These are phyloP conservation scores for Parietaria judaica DNA, from an alignment of 306 rosid species.

Conservation along the genomic window DNA sequence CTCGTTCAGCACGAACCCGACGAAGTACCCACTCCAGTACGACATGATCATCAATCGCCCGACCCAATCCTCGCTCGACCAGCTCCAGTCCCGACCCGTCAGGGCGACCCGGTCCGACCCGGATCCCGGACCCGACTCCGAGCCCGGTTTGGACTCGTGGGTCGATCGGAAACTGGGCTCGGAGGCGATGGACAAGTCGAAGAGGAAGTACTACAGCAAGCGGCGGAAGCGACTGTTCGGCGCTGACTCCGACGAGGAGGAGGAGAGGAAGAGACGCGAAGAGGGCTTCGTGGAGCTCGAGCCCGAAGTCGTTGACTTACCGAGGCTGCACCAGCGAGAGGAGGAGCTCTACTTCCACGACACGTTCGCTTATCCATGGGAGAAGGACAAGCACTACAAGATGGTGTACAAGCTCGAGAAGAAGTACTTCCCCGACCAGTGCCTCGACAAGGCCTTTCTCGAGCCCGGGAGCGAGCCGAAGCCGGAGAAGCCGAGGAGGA, in stretches of 20 bases:
- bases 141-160: conserved; percentile 43
- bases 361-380: conserved; percentile 78
- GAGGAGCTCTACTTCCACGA: conserved; percentile 79
- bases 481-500: conserved; percentile 23
- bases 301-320: conserved; percentile 77
- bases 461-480: conserved; percentile 46
- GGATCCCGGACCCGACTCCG: conserved; percentile 26
- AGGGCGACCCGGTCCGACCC: conserved; percentile 15
- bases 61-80: conserved; percentile 30
- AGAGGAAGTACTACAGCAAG: conserved; percentile 70
- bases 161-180: conserved; percentile 45
- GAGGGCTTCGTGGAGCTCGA: conserved; percentile 60
- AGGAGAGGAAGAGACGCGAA: conserved; percentile 19
- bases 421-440: conserved; percentile 72
- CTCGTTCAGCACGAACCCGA: conserved; percentile 36
- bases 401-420: conserved; percentile 93
- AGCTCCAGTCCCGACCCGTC: conserved; percentile 22
- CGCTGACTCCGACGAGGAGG: conserved; percentile 63
- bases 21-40: conserved; percentile 80
- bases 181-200: conserved; percentile 55
- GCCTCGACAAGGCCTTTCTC: conserved; percentile 80
- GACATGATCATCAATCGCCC: conserved; percentile 76
- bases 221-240: conserved; percentile 82
- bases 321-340: conserved; percentile 60
- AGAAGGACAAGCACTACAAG: conserved; percentile 82